phyloP scores from a whole-genome alignment of 2,329 filamentous ascomycete genomes.

The Colletotrichum acutatum region DNA sequence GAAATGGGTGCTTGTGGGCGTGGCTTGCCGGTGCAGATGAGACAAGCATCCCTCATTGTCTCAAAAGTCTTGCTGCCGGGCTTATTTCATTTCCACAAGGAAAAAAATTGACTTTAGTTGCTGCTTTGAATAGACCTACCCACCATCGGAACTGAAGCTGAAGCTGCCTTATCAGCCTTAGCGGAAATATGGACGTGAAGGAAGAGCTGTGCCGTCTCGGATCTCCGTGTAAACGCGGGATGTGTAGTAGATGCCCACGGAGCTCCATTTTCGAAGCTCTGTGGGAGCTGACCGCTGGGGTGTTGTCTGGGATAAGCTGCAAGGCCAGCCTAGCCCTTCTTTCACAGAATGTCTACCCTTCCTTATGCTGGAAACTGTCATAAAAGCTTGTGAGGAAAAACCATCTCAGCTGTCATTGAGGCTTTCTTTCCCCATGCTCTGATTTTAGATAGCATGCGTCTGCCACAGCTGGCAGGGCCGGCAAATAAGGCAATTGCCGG shows the following conservation, averaged over 20 bases:
- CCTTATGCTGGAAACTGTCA: neutral
- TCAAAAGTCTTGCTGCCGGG: neutral
- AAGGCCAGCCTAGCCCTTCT: too few species aligned
- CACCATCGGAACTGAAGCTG: neutral
- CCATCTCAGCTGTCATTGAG: neutral
- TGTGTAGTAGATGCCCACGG: neutral
- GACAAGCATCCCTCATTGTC: conserved; percentile 3
- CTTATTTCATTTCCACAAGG: conserved; percentile 10
- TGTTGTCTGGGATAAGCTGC: neutral
- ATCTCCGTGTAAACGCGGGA: neutral
- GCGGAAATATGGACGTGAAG: neutral
- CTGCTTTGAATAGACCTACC: neutral
- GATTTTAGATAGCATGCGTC: neutral
- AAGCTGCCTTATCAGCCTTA: neutral
- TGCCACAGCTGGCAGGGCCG: neutral
- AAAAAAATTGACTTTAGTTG: neutral
- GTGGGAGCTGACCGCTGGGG: neutral
- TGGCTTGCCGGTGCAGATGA: conserved; percentile 13
- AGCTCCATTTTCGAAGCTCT: neutral
- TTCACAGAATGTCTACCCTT: too few species aligned
- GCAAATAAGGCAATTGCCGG: neutral
- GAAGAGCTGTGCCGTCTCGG: neutral
- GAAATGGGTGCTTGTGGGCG: neutral
- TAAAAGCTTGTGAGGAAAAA: too few species aligned
- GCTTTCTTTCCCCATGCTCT: neutral